These are phyloP conservation scores for Triticum timopheevii DNA, from an alignment of 176 grass and related monocot species.

Conservation along the genomic window DNA sequence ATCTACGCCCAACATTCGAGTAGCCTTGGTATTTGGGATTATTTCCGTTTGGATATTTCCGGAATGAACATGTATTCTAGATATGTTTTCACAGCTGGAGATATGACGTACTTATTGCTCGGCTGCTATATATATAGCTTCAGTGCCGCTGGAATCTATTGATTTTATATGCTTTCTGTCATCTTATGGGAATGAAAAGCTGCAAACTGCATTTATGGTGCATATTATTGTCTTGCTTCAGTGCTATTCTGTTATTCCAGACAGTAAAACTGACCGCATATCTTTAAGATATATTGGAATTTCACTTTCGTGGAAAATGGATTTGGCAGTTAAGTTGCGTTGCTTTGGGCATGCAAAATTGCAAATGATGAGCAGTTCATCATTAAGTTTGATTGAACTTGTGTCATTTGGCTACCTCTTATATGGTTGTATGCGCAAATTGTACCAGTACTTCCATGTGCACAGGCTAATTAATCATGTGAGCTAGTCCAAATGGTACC, in stretches of 20 bases:
- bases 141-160: neutral
- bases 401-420: neutral
- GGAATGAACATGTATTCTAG: neutral
- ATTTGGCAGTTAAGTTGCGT: neutral
- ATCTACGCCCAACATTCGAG: neutral
- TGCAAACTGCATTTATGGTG: neutral
- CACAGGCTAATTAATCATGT: neutral
- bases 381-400: slow-evolving; percentile 26
- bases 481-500: neutral
- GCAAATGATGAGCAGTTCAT: slow-evolving; percentile 28
- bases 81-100: neutral
- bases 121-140: neutral
- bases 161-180: neutral
- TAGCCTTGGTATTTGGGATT: neutral
- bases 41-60: neutral
- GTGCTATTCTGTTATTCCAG: neutral
- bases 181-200: neutral
- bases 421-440: neutral
- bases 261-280: neutral
- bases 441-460: no score
- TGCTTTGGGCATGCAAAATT: slow-evolving; percentile 17
- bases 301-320: neutral
- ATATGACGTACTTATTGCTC: neutral
- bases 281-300: neutral
- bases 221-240: neutral